Base-by-base conservation (phyloP, 805 yeast genomes). In the Jamesozyma lodderae region DNA sequence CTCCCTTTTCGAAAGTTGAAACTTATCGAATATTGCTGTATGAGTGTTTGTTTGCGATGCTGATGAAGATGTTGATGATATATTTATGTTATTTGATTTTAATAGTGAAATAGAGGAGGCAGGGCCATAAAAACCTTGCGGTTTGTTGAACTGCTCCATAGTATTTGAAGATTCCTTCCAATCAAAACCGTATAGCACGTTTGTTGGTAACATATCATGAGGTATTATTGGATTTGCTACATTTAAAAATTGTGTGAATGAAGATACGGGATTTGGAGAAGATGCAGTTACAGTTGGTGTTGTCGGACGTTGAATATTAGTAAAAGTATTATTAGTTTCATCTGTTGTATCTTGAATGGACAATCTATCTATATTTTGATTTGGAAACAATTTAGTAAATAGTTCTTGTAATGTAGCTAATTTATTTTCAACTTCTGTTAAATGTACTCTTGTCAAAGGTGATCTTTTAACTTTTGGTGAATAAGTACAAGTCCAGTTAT, bases 391-490 rank as follows among this genome's bases (percentile, higher is more conserved):
- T 31, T 62, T 67, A 17, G 53, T 46, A 7, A 77, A 47, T 9
- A 76, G 44, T 9, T 49, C 44, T 51, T 76, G 80, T 40, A 77
- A 53, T 27, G 58, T 66, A 25, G 63, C 57, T 4, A 73, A 72
- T 34, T 76, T 59, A 37, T 66, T 70, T 58, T 85, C 95, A 21
- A 85, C 86, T 37, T 72, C 72, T 13, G 94, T 84, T 46, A 85
- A 63, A 61, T 83, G 81, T 4, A 81, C 85, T 47, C 95, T 65
- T 0, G 95, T 85, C 40, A 85, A 62, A 0, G 95, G 95, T 4
- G 90, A 77, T 38, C 95, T 66, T 24, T 81, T 79, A 2, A 79
- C 72, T 43, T 82, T 68, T 13, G 95, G 95, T 17, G 88, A 79
- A 53, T 85, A 85, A 2, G 73, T 62, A 58, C 95, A 85, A 23